Evolutionary conservation across 139 green algal species (phyloP).

Genomic region (Limnomonas spitsbergensis): DNA sequence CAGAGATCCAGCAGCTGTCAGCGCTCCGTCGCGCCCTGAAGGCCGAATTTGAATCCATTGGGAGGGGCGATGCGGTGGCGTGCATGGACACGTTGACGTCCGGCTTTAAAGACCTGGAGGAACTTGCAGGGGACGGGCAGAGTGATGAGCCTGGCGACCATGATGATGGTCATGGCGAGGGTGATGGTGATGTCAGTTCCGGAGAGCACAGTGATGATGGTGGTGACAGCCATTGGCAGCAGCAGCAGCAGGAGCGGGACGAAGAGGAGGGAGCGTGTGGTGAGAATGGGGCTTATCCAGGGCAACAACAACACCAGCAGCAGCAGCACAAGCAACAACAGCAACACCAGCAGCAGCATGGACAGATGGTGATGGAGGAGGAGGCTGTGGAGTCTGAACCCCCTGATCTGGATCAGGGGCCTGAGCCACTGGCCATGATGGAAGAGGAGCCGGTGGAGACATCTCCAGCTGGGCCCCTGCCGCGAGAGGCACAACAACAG

Average conservation of each 20-base stretch:
- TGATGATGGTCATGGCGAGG: not conserved
- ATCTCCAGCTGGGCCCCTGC: no score
- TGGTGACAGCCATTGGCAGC: not conserved
- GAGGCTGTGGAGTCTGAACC: no score
- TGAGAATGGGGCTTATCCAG: not conserved
- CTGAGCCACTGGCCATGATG: not conserved
- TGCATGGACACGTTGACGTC: conserved; percentile 21
- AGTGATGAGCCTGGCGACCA: not conserved
- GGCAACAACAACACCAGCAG: no score
- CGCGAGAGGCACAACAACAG: not conserved
- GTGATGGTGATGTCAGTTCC: not conserved
- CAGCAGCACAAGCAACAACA: no score
- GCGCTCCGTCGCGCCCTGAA: conserved; percentile 43
- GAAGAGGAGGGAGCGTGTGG: not conserved
- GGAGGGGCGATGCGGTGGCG: conserved; percentile 30
- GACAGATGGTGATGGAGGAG: no score
- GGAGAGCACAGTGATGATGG: not conserved
- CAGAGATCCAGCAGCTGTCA: conserved; percentile 39
- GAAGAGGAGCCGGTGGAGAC: not conserved
- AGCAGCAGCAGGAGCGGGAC: not conserved
- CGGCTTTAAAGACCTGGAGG: not conserved
- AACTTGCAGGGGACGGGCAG: not conserved
- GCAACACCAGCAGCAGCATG: no score
- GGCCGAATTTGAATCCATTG: conserved; percentile 50
- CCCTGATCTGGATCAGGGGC: no score